These are phyloP conservation scores for Flaveria linearis DNA, from an alignment of 129 eudicot genomes.

Conservation along the genomic window DNA sequence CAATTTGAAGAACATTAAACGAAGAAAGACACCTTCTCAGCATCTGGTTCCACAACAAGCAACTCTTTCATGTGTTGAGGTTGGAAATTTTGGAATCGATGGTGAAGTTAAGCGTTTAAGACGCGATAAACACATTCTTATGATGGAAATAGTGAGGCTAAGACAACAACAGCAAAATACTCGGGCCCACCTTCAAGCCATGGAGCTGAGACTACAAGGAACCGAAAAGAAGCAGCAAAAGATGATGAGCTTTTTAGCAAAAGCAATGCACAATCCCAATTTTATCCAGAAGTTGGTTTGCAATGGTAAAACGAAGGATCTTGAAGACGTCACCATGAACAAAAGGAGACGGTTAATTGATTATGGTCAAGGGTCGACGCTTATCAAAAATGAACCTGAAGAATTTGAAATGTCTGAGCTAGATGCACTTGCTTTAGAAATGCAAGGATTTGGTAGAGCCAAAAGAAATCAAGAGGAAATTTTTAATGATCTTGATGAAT, in stretches of 20 bases:
- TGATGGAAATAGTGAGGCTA: slow-evolving; percentile 73
- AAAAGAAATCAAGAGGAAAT: slow-evolving; percentile 46
- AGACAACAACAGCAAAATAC: slow-evolving; percentile 77
- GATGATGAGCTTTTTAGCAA: slow-evolving; percentile 94
- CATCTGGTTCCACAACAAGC: slow-evolving; percentile 43
- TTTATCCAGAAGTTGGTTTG: slow-evolving; percentile 64
- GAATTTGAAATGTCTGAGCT: slow-evolving; percentile 70
- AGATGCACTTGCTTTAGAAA: slow-evolving; percentile 90
- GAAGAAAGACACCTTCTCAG: slow-evolving; percentile 63
- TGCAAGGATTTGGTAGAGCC: slow-evolving; percentile 75
- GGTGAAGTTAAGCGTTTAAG: slow-evolving; percentile 61
- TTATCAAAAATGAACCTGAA: slow-evolving; percentile 58
- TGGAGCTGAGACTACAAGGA: slow-evolving; percentile 78
- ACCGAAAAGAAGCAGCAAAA: slow-evolving; percentile 86
- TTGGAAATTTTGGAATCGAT: slow-evolving; percentile 60
- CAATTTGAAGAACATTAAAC: slow-evolving; percentile 61
- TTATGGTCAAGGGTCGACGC: slow-evolving; percentile 29
- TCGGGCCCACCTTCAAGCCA: slow-evolving; percentile 57
- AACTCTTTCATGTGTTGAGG: slow-evolving; percentile 50
- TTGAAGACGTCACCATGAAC: slow-evolving; percentile 58
- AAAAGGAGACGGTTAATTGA: slow-evolving; percentile 62
- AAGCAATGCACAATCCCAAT: slow-evolving; percentile 86
- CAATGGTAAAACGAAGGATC: slow-evolving; percentile 57
- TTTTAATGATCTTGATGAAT: slow-evolving; percentile 40
- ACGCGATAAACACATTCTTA: slow-evolving; percentile 69